Percentiles rank a stretch among this genome's conserved stretches.
phyloP scores from a whole-genome alignment of 2,329 filamentous ascomycete genomes.

The Aspergillus ustus region DNA sequence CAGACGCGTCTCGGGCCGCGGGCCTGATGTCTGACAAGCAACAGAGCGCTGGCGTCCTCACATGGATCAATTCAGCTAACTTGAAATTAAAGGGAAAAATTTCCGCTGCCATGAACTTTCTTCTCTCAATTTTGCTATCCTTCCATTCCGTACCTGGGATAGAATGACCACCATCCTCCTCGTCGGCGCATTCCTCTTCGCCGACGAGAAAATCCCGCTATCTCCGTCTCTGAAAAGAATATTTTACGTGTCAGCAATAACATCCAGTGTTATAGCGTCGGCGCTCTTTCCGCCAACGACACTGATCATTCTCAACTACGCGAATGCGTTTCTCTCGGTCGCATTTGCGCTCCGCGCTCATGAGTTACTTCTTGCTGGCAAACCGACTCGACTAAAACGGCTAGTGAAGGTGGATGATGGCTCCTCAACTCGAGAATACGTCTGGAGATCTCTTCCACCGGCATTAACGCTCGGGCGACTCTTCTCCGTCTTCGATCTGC shows the following conservation, averaged over 20 bases:
- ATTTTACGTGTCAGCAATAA: conserved; percentile 11
- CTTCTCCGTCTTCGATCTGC: conserved; percentile 16
- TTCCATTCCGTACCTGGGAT: neutral
- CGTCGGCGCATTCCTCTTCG: conserved; percentile 15
- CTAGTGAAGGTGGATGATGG: conserved; percentile 9
- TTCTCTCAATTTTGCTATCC: neutral
- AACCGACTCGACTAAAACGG: conserved; percentile 15
- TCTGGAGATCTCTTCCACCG: conserved; percentile 18
- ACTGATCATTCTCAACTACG: conserved; percentile 17
- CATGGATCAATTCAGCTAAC: neutral
- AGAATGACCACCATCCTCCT: conserved; percentile 16
- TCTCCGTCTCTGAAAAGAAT: conserved; percentile 1
- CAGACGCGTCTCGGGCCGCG: neutral
- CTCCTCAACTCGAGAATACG: conserved; percentile 13
- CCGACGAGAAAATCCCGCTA: conserved; percentile 14
- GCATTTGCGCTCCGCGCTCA: conserved; percentile 21
- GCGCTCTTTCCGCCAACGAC: conserved; percentile 17
- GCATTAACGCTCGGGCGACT: conserved; percentile 14
- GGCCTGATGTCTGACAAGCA: neutral
- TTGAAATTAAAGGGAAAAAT: neutral
- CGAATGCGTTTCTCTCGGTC: conserved; percentile 23
- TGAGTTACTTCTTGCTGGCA: conserved; percentile 20
- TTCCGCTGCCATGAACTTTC: neutral
- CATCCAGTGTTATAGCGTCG: conserved; percentile 16
- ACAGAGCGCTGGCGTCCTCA: neutral